Evolutionary conservation across 1,284 basidiomycete species (phyloP), one percentile per base, ranked within the genome.

Genomic region (Rhodotorula mucilaginosa): DNA sequence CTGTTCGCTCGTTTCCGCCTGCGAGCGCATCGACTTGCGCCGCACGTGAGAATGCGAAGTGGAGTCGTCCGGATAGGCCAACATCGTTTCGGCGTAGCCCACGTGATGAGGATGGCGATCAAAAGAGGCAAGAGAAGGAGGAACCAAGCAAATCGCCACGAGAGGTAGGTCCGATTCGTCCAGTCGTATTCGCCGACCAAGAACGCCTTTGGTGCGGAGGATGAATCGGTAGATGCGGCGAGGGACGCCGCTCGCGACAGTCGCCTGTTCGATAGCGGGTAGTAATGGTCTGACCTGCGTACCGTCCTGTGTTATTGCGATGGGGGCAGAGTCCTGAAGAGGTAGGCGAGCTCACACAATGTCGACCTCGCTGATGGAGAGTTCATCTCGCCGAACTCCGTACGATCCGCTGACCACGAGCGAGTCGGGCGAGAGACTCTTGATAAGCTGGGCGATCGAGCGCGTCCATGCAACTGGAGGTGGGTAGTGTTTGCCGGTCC

Each of bases 391-490:
- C 3, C 72, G 56, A 7, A 76, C 71, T 7, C 78, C 78, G 64
- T 79, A 78, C 13, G 68, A 67, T 6, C 78, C 78, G 34, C 66
- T 68, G 3, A 78, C 54, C 26, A 81, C 78, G 12, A 82, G 76
- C 56, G 82, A 80, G 2, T 79, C 70, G 0, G 81, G 81, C 12
- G 82, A 81, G 44, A 82, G 76, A 18, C 65, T 72, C 56, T 82
- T 82, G 19, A 82, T 66, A 29, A 79, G 74, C 56, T 71, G 64
- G 7, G 78, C 77, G 62, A 82, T 80, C 16, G 80, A 76, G 23
- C 76, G 74, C 31, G 81, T 81, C 82, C 82, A 82, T 21, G 74
- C 75, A 23, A 77, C 71, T 1, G 80, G 79, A 0, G 82, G 77
- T 12, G 74, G 68, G 31, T 64, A 78, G 21, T 76, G 68, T 2